These are phyloP conservation scores for Mariannaea elegans DNA, from an alignment of 2,329 filamentous ascomycete genomes.

Conservation along the genomic window DNA sequence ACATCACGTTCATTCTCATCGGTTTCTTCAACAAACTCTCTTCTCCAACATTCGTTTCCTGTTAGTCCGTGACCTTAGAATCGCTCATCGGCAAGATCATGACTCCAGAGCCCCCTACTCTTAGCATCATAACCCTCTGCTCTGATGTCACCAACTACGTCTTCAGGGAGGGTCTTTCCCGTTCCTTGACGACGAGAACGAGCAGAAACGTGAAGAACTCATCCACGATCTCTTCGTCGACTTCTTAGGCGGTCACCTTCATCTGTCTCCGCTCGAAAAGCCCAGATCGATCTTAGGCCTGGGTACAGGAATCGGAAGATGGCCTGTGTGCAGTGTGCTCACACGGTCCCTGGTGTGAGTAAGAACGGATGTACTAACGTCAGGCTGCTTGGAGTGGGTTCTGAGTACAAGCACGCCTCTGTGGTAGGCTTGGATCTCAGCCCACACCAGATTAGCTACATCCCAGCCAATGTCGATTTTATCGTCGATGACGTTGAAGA, in stretches of 20 bases:
- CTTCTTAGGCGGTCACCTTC: conserved; percentile 47
- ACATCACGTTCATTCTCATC: too few relatives aligned
- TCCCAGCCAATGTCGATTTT: conserved; percentile 49
- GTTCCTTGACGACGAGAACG: conserved; percentile 51
- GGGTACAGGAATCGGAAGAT: conserved; percentile 46
- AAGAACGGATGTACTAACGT: background rate
- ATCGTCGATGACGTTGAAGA: conserved; percentile 44
- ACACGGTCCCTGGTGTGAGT: background rate
- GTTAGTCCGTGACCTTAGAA: too few relatives aligned
- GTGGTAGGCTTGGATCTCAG: conserved; percentile 50
- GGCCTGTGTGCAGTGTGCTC: conserved; percentile 53
- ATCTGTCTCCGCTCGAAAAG: conserved; percentile 51
- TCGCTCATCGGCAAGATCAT: too few relatives aligned
- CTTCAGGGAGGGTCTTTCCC: conserved; percentile 48
- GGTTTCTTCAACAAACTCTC: too few relatives aligned
- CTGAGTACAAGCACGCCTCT: conserved; percentile 45
- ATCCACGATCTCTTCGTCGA: conserved; percentile 47
- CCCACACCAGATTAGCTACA: conserved; percentile 48
- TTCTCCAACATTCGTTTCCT: too few relatives aligned
- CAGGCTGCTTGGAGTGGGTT: conserved; percentile 36
- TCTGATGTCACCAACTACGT: conserved; percentile 46
- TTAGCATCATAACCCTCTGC: background rate
- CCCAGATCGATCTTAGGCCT: conserved; percentile 49
- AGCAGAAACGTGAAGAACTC: conserved; percentile 53
- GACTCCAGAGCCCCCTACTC: too few relatives aligned